Conservation (phyloP, 108 stramenopile genomes). For the Skeletonema menzelii region DNA sequence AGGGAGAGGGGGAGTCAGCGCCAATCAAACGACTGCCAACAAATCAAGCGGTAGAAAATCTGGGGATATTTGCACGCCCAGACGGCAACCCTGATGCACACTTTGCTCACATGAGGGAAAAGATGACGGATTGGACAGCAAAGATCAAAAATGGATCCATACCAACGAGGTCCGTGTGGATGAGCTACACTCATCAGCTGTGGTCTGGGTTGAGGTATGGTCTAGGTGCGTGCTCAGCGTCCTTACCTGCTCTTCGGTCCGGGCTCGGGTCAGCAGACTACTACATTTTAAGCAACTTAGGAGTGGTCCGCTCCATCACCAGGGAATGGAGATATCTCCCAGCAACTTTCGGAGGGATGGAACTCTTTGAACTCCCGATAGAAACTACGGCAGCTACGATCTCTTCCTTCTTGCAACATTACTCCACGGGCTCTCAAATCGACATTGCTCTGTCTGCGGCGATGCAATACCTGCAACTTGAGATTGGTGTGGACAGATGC, state of each 20-base stretch:
- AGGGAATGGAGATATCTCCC: constrained; percentile 8
- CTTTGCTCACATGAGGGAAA: background rate
- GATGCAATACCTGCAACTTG: constrained; percentile 15
- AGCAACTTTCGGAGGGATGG: constrained; percentile 3
- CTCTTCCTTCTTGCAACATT: constrained; percentile 18
- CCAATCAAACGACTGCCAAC: background rate
- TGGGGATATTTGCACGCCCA: constrained; percentile 3
- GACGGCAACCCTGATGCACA: background rate
- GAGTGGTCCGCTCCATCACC: background rate
- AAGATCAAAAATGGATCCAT: constrained; percentile 7
- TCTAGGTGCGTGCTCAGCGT: constrained; percentile 8
- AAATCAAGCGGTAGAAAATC: background rate
- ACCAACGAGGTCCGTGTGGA: constrained; percentile 10
- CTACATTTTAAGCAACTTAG: constrained; percentile 4
- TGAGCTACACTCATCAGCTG: constrained; percentile 18
- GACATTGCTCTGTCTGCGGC: constrained; percentile 2
- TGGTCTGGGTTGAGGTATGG: constrained; percentile 24
- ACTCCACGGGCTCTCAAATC: no score
- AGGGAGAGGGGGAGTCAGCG: background rate
- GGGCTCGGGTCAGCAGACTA: background rate
- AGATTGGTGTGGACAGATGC: no score
- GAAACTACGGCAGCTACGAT: constrained; percentile 8
- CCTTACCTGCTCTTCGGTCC: background rate
- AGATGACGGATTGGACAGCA: background rate
- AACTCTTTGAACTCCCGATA: background rate